Conservation (phyloP, 176 grass and related monocot species). For the Carex littledalei region DNA sequence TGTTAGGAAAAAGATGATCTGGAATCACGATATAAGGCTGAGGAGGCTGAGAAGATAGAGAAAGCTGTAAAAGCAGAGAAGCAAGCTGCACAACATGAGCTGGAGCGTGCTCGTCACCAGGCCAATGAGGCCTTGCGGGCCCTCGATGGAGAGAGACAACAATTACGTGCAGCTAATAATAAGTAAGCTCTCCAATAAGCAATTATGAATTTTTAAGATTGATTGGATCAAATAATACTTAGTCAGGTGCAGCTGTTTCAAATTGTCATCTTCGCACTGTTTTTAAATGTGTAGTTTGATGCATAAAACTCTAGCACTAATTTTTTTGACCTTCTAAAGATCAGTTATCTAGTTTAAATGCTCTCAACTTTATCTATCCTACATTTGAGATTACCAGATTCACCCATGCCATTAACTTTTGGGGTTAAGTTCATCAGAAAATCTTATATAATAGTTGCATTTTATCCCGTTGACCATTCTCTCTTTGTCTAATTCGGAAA, state of each 20-base stretch:
- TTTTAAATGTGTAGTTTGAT: slow-evolving; percentile 1
- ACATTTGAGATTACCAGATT: background rate
- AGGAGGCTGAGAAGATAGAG: slow-evolving; percentile 63
- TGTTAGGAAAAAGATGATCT: slow-evolving; percentile 95
- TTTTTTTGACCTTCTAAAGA: background rate
- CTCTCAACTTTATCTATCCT: background rate
- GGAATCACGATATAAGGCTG: slow-evolving; percentile 71
- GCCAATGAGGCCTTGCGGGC: slow-evolving; percentile 80
- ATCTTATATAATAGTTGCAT: background rate
- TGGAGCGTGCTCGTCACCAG: slow-evolving; percentile 78
- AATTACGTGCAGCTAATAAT: slow-evolving; percentile 65
- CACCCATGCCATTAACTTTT: background rate
- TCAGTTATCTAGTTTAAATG: background rate
- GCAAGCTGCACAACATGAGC: slow-evolving; percentile 67
- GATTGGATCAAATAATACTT: background rate
- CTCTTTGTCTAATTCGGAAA: background rate
- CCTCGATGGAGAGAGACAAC: slow-evolving; percentile 91
- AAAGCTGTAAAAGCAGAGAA: slow-evolving; percentile 62
- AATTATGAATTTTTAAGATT: background rate
- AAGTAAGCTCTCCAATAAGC: slow-evolving; percentile 42
- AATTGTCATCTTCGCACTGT: background rate
- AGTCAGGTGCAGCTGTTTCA: background rate
- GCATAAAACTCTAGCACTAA: background rate
- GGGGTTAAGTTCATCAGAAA: background rate
- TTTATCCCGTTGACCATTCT: background rate